phyloP scores from a whole-genome alignment of 2,329 filamentous ascomycete genomes.

The Pseudocercospora crystallina region DNA sequence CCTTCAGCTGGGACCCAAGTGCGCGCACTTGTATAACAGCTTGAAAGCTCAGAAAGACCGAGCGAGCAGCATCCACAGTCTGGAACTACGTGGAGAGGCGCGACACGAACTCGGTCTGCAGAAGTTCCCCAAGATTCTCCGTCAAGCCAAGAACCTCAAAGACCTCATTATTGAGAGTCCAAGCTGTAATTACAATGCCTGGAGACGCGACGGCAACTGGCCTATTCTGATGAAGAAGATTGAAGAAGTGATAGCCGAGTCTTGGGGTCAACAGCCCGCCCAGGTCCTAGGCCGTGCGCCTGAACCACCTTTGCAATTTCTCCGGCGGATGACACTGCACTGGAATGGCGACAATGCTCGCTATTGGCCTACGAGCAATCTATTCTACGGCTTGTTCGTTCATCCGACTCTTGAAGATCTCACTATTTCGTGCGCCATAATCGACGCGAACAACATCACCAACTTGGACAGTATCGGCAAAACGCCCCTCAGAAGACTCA shows the following conservation, averaged over 20 bases:
- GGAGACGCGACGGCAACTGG: slow-evolving; percentile 8
- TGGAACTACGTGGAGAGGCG: slow-evolving; percentile 1
- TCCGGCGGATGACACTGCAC: slow-evolving; percentile 5
- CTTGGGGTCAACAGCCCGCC: no score
- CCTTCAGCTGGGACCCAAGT: neutral
- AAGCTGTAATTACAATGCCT: neutral
- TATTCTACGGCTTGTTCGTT: slow-evolving; percentile 1
- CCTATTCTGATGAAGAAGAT: neutral
- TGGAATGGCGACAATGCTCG: slow-evolving; percentile 2
- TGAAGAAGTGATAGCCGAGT: neutral
- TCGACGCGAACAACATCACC: neutral
- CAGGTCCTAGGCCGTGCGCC: neutral
- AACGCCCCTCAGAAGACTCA: slow-evolving; percentile 6
- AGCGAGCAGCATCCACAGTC: neutral
- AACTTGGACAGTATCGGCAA: no score
- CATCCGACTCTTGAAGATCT: slow-evolving; percentile 8
- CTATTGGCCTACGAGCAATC: neutral
- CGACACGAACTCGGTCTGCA: slow-evolving; percentile 4
- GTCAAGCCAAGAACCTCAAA: neutral
- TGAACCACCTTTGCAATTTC: neutral
- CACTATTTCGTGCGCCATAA: slow-evolving; percentile 2
- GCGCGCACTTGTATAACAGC: neutral
- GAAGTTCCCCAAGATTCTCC: slow-evolving; percentile 2
- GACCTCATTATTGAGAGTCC: slow-evolving; percentile 4
- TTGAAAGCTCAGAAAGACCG: neutral